A percentile compares a stretch with the other conserved stretches of the same genome.
Conservation (phyloP, 2,329 filamentous ascomycete species). For the Alternaria tenuissima region DNA sequence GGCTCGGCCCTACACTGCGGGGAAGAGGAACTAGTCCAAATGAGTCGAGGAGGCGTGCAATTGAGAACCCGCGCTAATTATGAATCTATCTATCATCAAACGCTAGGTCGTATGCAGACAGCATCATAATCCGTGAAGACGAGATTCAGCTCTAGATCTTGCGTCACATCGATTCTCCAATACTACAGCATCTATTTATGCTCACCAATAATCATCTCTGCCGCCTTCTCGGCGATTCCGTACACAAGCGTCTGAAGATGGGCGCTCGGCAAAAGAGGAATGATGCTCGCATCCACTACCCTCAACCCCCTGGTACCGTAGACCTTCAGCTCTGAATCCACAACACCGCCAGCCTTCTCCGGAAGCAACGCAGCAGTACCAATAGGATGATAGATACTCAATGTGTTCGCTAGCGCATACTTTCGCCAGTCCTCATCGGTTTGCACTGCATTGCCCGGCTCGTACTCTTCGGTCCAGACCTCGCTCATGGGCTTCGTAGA, state of each 20-base stretch:
- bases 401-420: slow-evolving; percentile 25
- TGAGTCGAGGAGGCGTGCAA: background rate
- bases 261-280: slow-evolving; percentile 35
- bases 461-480: slow-evolving; percentile 41
- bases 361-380: slow-evolving; percentile 48
- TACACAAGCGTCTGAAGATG: slow-evolving; percentile 42
- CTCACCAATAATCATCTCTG: slow-evolving; percentile 28
- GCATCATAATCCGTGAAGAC: no score
- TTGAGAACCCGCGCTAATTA: background rate
- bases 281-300: slow-evolving; percentile 42
- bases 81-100: background rate
- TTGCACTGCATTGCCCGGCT: slow-evolving; percentile 37
- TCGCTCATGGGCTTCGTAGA: slow-evolving; percentile 35
- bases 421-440: slow-evolving; percentile 38
- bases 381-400: slow-evolving; percentile 45
- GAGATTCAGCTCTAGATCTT: background rate
- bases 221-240: slow-evolving; percentile 40
- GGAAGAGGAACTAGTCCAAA: background rate
- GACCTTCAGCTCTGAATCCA: slow-evolving; percentile 29
- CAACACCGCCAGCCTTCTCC: slow-evolving; percentile 35
- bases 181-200: slow-evolving; percentile 1
- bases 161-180: background rate
- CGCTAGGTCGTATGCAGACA: background rate
- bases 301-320: slow-evolving; percentile 33
- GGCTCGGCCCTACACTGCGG: background rate